Conservation (phyloP, 2,329 filamentous ascomycete genomes). For the Chaetomium sp. region DNA sequence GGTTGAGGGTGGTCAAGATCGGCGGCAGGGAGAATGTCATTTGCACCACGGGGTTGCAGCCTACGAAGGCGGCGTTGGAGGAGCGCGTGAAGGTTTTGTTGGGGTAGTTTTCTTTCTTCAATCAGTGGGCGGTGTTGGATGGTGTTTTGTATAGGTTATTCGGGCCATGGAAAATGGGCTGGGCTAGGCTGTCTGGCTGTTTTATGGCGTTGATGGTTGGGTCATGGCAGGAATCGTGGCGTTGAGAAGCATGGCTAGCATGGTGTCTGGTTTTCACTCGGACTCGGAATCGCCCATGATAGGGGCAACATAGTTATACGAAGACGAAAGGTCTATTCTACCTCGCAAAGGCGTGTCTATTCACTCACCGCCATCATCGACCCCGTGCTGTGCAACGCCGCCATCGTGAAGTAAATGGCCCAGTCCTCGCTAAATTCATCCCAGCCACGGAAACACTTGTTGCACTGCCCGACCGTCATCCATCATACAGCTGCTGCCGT, state of each 20-base stretch:
- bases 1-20: constrained; percentile 56
- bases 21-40: constrained; percentile 60
- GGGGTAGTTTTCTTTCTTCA: constrained; percentile 21
- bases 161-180: not conserved
- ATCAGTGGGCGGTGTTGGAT: not conserved
- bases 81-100: constrained; percentile 37
- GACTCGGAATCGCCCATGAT: not conserved
- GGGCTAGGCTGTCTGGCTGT: not conserved
- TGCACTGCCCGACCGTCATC: constrained; percentile 19
- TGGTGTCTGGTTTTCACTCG: not conserved
- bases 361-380: constrained; percentile 9
- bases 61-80: constrained; percentile 42
- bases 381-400: constrained; percentile 18
- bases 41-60: constrained; percentile 47
- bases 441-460: constrained; percentile 15
- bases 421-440: constrained; percentile 26
- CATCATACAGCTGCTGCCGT: constrained; percentile 17
- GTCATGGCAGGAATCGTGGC: not conserved
- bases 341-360: constrained; percentile 25
- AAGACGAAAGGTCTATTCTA: constrained; percentile 29
- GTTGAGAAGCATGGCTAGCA: constrained; percentile 13
- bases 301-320: not conserved
- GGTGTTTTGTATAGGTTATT: not conserved
- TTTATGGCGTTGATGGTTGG: constrained; percentile 5
- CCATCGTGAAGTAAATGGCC: constrained; percentile 15